A percentile compares a stretch with the other conserved stretches of the same genome.
Evolutionary conservation across 192 early-diverging fungal species (phyloP).

Genomic region (Umbelopsis sp.): DNA sequence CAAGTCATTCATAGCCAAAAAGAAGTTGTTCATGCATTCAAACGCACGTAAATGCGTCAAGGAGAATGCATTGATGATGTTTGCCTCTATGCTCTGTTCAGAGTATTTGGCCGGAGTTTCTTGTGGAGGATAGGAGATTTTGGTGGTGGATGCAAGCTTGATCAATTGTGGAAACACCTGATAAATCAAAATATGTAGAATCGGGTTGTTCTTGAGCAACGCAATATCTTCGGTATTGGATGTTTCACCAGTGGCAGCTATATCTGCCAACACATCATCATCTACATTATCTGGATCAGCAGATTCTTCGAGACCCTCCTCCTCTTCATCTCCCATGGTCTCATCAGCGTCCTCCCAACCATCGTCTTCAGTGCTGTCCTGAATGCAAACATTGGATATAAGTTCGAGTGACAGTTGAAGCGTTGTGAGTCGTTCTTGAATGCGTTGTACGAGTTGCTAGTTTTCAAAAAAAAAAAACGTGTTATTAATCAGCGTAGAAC

Average conservation of each 20-base stretch:
- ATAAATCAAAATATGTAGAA: constrained; percentile 51
- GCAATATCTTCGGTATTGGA: constrained; percentile 36
- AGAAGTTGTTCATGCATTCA: constrained; percentile 76
- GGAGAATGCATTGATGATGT: constrained; percentile 54
- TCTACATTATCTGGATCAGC: constrained; percentile 39
- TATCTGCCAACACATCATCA: constrained; percentile 41
- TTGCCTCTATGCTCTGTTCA: constrained; percentile 15
- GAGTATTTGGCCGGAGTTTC: constrained; percentile 26
- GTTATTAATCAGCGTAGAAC: constrained; percentile 14
- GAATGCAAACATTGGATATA: constrained; percentile 79
- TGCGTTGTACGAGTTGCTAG: constrained; percentile 41
- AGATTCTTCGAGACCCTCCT: constrained; percentile 43
- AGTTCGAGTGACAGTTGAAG: constrained; percentile 80
- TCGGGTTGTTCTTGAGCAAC: constrained; percentile 35
- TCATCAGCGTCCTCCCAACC: constrained; percentile 47
- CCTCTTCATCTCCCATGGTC: constrained; percentile 49
- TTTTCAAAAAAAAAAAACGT: not conserved
- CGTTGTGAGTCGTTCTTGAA: constrained; percentile 60
- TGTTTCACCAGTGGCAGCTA: constrained; percentile 21
- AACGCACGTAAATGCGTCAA: constrained; percentile 68
- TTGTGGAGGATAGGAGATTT: constrained; percentile 51
- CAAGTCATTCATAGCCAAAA: constrained; percentile 72
- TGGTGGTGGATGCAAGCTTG: constrained; percentile 50
- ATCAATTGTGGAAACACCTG: constrained; percentile 53
- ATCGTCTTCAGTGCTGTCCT: constrained; percentile 58